Evolutionary conservation across 345 rosid genomes (phyloP).

Genomic region (Schrenkiella parvula): DNA sequence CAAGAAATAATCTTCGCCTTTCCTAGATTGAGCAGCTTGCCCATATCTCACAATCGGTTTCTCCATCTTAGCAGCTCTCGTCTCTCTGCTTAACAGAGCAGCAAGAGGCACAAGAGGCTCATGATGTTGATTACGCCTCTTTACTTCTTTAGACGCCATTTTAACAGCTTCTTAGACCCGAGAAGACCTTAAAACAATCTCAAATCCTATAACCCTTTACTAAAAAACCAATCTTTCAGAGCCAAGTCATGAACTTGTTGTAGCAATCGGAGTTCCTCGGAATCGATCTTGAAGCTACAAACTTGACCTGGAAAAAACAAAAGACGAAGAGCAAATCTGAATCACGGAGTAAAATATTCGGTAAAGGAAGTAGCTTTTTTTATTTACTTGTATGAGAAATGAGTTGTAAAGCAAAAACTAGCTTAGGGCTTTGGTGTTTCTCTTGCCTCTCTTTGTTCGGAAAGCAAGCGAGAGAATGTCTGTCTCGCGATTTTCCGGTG

Average conservation of each 20-base stretch:
- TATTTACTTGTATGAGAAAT: not conserved
- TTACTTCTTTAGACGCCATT: constrained; percentile 69
- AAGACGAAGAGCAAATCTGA: constrained; percentile 21
- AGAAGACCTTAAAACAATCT: not conserved
- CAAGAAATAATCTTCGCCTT: constrained; percentile 85
- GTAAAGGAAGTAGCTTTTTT: constrained; percentile 5
- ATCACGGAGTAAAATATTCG: not conserved
- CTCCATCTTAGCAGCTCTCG: constrained; percentile 71
- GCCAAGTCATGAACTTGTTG: constrained; percentile 5
- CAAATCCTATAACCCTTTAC: not conserved
- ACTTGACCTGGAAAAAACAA: constrained; percentile 38
- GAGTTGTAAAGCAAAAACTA: constrained; percentile 7
- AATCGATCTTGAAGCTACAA: constrained; percentile 17
- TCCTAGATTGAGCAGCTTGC: constrained; percentile 74
- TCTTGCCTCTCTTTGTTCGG: not conserved
- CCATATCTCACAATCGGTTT: constrained; percentile 67
- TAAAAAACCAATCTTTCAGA: not conserved
- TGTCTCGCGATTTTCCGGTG: constrained; percentile 24
- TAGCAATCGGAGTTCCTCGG: not conserved
- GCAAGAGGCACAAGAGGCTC: constrained; percentile 79
- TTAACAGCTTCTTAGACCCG: constrained; percentile 1
- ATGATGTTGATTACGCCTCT: constrained; percentile 33
- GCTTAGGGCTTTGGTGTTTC: not conserved
- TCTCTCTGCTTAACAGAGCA: constrained; percentile 63
- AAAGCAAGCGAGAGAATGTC: constrained; percentile 40